A percentile compares a stretch with the other conserved stretches of the same genome.
These are phyloP conservation scores for Phascolomyces articulosus DNA, from an alignment of 371 early-diverging fungal species.

Conservation along the genomic window DNA sequence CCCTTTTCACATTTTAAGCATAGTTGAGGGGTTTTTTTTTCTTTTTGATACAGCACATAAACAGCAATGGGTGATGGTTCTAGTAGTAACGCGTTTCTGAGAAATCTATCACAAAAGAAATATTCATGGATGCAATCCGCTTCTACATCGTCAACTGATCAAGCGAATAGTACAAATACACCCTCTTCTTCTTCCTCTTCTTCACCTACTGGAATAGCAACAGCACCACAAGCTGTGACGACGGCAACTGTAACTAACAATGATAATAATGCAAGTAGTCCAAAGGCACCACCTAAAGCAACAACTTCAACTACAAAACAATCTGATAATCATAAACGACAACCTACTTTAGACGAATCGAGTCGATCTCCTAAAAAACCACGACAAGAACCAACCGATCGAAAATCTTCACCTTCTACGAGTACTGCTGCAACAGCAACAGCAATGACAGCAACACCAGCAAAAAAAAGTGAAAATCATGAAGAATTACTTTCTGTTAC, in stretches of 20 bases:
- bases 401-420: background rate
- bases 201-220: background rate
- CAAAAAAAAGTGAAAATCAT: too few species aligned
- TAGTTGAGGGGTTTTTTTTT: too few species aligned
- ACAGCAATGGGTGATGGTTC: slow-evolving; percentile 14
- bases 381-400: background rate
- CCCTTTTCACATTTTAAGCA: too few species aligned
- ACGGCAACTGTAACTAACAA: background rate
- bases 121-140: slow-evolving; percentile 56
- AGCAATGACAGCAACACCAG: background rate
- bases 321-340: background rate
- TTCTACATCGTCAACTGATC: slow-evolving; percentile 16
- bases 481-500: too few species aligned
- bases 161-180: background rate
- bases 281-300: background rate
- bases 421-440: background rate
- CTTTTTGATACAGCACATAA: background rate
- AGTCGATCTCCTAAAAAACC: slow-evolving; percentile 4
- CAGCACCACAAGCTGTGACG: background rate
- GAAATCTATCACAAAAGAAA: slow-evolving; percentile 51
- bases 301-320: background rate
- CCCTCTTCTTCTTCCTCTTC: background rate
- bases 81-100: slow-evolving; percentile 36
- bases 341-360: background rate
- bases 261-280: background rate